phyloP scores from a whole-genome alignment of 208 protist species.

The Vickermania spadyakhi region DNA sequence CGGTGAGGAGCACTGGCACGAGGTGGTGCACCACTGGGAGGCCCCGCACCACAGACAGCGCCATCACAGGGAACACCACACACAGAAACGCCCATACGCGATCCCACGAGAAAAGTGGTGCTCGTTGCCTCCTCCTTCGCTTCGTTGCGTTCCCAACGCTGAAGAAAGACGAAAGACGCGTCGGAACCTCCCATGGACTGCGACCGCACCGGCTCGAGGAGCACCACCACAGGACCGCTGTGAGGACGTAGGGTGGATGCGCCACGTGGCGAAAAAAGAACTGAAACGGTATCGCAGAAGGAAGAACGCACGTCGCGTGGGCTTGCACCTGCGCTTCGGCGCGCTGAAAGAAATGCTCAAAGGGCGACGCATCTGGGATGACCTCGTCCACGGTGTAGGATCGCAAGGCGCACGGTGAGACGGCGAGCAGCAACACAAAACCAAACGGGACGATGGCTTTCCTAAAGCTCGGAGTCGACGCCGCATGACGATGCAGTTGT shows the following conservation, averaged over 20 bases:
- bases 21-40: constrained; percentile 38
- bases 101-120: not conserved
- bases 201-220: not conserved
- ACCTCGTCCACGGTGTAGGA: not conserved
- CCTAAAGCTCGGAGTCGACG: not conserved
- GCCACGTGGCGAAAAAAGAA: not conserved
- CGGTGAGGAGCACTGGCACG: constrained; percentile 16
- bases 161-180: not conserved
- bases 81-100: constrained; percentile 5
- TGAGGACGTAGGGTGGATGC: not conserved
- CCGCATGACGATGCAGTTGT: too few relatives aligned
- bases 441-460: not conserved
- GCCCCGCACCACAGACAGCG: constrained; percentile 18
- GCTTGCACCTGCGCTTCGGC: not conserved
- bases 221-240: not conserved
- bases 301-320: not conserved
- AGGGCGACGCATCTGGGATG: not conserved
- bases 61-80: constrained; percentile 1
- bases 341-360: not conserved
- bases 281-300: not conserved
- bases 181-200: not conserved
- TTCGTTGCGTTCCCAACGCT: too few relatives aligned
- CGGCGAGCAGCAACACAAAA: not conserved
- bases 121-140: too few relatives aligned
- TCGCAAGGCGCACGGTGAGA: not conserved